Percentiles rank a stretch among this genome's conserved stretches.
Evolutionary conservation across 2,329 filamentous ascomycete species (phyloP).

Genomic region (Alternaria dauci): DNA sequence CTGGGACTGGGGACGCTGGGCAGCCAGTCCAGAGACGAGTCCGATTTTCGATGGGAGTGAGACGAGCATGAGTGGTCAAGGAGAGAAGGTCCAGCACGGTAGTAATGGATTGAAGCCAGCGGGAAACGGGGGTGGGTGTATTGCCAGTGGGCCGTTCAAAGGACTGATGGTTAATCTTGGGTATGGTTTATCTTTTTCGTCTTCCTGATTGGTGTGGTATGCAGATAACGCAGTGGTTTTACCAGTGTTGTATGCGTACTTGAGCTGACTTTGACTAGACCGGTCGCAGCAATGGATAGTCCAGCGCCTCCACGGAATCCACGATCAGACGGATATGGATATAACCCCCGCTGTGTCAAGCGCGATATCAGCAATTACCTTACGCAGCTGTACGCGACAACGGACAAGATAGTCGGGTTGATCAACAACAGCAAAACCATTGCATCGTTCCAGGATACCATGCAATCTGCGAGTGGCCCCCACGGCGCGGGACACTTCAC

Average conservation of each 20-base stretch:
- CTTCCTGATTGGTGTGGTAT: not conserved
- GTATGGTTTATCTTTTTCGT: slow-evolving; percentile 16
- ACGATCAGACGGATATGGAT: slow-evolving; percentile 39
- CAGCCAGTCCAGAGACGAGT: slow-evolving; percentile 56
- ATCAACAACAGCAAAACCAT: slow-evolving; percentile 40
- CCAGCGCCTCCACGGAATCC: slow-evolving; percentile 48
- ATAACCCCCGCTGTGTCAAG: slow-evolving; percentile 53
- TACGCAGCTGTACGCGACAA: slow-evolving; percentile 36
- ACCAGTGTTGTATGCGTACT: not conserved
- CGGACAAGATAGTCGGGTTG: slow-evolving; percentile 39
- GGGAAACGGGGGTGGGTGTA: slow-evolving; percentile 65
- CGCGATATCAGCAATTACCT: slow-evolving; percentile 50
- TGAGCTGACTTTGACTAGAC: slow-evolving; percentile 22
- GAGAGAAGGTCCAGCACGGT: slow-evolving; percentile 44
- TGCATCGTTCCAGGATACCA: slow-evolving; percentile 49
- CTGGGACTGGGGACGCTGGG: slow-evolving; percentile 63
- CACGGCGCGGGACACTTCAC: slow-evolving; percentile 58
- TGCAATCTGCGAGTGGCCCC: slow-evolving; percentile 51
- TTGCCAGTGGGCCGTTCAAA: slow-evolving; percentile 61
- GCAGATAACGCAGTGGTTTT: not conserved
- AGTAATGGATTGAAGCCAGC: slow-evolving; percentile 50
- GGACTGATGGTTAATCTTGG: slow-evolving; percentile 45
- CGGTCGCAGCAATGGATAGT: slow-evolving; percentile 31
- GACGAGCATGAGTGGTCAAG: slow-evolving; percentile 60
- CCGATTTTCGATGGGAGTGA: slow-evolving; percentile 66